Evolutionary conservation across 2,329 filamentous ascomycete species (phyloP), one percentile per base, ranked within the genome.

Genomic region (Fusarium sarcochroum): DNA sequence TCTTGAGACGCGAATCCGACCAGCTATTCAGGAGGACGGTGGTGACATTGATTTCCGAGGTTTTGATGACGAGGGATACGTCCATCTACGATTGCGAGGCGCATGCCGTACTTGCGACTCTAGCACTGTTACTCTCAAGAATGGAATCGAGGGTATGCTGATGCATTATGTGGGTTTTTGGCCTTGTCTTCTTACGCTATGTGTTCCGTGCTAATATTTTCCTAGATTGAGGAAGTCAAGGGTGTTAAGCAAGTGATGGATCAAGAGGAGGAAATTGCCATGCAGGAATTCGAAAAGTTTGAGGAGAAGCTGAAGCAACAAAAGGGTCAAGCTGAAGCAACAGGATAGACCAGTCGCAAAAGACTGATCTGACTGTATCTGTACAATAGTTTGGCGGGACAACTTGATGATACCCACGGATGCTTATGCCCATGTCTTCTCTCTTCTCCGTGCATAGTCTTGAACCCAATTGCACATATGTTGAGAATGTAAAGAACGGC

Each of bases 131-230:
- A 99, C 96, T 30, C 81, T 99, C 71, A 97, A 97, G 85, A 98
- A 97, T 78, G 96, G 96, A 8, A 99, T 99, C 72, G 96, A 99
- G 85, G 93, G 93, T 70, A 98, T 99, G 96, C 80, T 98, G 78
- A 98, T 97, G 93, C 93, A 95, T 79, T 96, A 96, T 80, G 92
- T 94, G 80, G 87, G 91, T 89, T 21, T 30, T 21, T 6, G 13
- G 34, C 34, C 25, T 13, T 17, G 13, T 32, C 20, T 10, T 32
- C 20, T 10, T 38, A 15, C 10, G 21, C n/a, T 25, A 53, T 51
- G 7, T 32, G 10, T 52, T 25, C 46, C 42, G 13, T 54, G 60
- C 77, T 83, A 63, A 82, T 27, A 6, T 41, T n/a, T 18, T 49
- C 9, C 8, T 80, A 97, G 89, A 97, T 98, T 69, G 94, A 98